Percentiles rank a stretch among this genome's conserved stretches.
phyloP scores from a whole-genome alignment of 225 moss, liverwort and hornwort genomes.

The Pleurozium schreberi region DNA sequence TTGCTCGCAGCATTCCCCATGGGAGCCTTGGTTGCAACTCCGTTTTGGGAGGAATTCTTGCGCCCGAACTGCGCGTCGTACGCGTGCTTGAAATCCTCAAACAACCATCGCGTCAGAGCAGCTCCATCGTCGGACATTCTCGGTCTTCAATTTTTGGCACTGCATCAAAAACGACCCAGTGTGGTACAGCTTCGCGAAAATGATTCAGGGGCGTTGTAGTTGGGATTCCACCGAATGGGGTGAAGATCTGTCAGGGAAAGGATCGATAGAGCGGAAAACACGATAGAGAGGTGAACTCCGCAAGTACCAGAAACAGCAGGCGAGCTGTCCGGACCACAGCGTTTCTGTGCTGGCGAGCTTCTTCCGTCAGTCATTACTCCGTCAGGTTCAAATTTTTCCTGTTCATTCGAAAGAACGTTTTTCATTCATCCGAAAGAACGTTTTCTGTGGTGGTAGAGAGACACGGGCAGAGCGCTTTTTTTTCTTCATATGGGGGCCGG shows the following conservation, averaged over 20 bases:
- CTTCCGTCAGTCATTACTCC: too few species aligned
- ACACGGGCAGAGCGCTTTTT: not conserved
- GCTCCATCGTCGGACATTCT: slow-evolving; percentile 25
- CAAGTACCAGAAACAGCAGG: not conserved
- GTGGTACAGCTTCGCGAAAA: not conserved
- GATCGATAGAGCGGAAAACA: not conserved
- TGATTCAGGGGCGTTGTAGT: too few species aligned
- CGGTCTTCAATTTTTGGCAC: not conserved
- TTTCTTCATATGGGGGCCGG: too few species aligned
- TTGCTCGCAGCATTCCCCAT: slow-evolving; percentile 16
- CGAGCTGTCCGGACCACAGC: not conserved
- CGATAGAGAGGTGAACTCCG: not conserved
- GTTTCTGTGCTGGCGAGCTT: not conserved
- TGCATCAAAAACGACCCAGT: not conserved
- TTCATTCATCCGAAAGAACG: not conserved
- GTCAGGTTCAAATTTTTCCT: not conserved
- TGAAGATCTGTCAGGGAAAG: not conserved
- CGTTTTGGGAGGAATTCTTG: not conserved
- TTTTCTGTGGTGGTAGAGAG: not conserved
- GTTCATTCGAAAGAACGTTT: not conserved
- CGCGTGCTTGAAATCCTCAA: slow-evolving; percentile 42
- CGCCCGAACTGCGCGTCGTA: slow-evolving; percentile 34
- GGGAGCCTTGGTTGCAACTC: not conserved
- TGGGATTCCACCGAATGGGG: not conserved
- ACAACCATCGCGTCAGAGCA: slow-evolving; percentile 36